phyloP scores from a whole-genome alignment of 2,329 filamentous ascomycete species.

The Penicillium palitans region DNA sequence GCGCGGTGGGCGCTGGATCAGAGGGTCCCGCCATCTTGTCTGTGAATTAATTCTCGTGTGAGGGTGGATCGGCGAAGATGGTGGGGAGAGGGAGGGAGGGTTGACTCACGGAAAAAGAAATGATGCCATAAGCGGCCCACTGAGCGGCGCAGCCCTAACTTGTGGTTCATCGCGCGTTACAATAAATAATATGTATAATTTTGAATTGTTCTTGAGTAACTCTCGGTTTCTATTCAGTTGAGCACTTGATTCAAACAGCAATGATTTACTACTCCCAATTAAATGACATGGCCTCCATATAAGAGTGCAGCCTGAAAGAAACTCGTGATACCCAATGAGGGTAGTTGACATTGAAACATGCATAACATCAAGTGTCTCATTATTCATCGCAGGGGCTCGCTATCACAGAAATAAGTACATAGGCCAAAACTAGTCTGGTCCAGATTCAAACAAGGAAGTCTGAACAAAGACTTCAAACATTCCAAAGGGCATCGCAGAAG shows the following conservation, averaged over 20 bases:
- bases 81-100: slow-evolving; percentile 27
- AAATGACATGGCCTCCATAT: neutral
- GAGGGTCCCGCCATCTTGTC: slow-evolving; percentile 31
- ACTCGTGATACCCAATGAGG: slow-evolving; percentile 3
- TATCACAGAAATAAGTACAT: slow-evolving; percentile 18
- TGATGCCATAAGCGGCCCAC: slow-evolving; percentile 39
- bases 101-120: slow-evolving; percentile 36
- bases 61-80: slow-evolving; percentile 28
- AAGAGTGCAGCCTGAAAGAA: slow-evolving; percentile 8
- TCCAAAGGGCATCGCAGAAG: neutral
- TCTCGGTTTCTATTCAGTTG: neutral
- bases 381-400: slow-evolving; percentile 27
- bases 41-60: slow-evolving; percentile 22
- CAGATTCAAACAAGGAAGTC: slow-evolving; percentile 17
- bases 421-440: slow-evolving; percentile 3
- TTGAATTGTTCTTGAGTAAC: neutral
- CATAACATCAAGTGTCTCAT: slow-evolving; percentile 23
- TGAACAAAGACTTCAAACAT: slow-evolving; percentile 2
- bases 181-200: neutral
- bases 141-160: slow-evolving; percentile 29
- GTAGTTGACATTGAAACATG: slow-evolving; percentile 15
- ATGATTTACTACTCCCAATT: neutral
- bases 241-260: neutral
- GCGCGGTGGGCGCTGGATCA: slow-evolving; percentile 21
- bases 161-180: neutral